Percentiles rank a stretch among this genome's conserved stretches.
Evolutionary conservation across 2,329 filamentous ascomycete species (phyloP).

Genomic region (Colletotrichum sp.): DNA sequence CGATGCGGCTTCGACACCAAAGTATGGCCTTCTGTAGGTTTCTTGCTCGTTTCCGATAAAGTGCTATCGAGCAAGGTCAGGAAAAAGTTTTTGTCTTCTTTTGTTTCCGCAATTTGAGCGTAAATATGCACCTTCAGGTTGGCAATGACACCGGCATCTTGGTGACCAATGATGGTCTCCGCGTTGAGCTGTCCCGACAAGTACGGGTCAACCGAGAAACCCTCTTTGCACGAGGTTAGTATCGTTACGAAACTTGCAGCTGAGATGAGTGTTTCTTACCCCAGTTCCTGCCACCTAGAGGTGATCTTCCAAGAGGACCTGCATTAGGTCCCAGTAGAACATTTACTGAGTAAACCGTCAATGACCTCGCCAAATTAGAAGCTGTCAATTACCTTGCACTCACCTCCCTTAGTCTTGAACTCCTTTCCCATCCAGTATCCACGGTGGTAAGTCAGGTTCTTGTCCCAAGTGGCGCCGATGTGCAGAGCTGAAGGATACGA

Average conservation of each 20-base stretch:
- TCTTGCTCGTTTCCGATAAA: slow-evolving; percentile 81
- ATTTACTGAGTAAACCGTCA: too few relatives aligned
- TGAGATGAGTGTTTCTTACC: too few relatives aligned
- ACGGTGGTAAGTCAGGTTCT: slow-evolving; percentile 48
- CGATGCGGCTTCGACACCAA: slow-evolving; percentile 48
- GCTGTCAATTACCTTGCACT: accelerated
- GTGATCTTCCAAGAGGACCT: slow-evolving; percentile 34
- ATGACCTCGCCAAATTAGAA: too few relatives aligned
- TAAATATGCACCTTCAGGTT: slow-evolving; percentile 40
- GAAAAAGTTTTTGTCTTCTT: too few relatives aligned
- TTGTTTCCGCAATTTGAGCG: too few relatives aligned
- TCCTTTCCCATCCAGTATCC: slow-evolving; percentile 37
- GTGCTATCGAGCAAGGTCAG: slow-evolving; percentile 52
- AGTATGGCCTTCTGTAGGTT: slow-evolving; percentile 64
- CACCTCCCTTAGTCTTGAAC: slow-evolving; percentile 41
- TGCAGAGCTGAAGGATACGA: slow-evolving; percentile 53
- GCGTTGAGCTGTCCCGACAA: slow-evolving; percentile 53
- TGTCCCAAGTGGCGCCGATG: slow-evolving; percentile 62
- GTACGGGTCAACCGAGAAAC: slow-evolving; percentile 57
- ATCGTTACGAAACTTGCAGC: too few relatives aligned
- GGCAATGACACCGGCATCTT: slow-evolving; percentile 66
- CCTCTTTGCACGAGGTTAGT: slow-evolving; percentile 37
- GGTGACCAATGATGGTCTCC: slow-evolving; percentile 52
- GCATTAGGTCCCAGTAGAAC: slow-evolving; percentile 38
- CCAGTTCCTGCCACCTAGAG: slow-evolving; percentile 39